Conservation (phyloP, 768 basidiomycete species). For the Xerocomellus intermedius region DNA sequence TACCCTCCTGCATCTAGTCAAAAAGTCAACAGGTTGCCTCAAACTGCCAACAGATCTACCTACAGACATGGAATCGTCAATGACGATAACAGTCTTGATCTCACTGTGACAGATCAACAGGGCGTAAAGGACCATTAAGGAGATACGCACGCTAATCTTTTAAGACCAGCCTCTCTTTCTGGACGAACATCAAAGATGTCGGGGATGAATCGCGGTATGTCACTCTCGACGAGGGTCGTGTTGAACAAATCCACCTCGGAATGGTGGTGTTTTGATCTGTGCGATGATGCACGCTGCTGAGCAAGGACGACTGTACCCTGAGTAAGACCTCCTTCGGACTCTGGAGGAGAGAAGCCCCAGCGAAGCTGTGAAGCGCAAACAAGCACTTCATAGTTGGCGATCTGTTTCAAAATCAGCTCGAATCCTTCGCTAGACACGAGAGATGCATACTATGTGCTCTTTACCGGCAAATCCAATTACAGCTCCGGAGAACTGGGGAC, state of each 20-base stretch:
- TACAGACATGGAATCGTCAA: conserved; percentile 43
- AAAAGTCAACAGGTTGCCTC: neutral
- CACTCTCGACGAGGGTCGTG: conserved; percentile 25
- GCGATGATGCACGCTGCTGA: conserved; percentile 11
- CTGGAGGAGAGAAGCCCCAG: conserved; percentile 29
- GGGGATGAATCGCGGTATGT: conserved; percentile 29
- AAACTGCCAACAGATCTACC: neutral
- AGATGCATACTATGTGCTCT: conserved; percentile 29
- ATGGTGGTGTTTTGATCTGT: neutral
- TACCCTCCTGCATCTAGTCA: conserved; percentile 39
- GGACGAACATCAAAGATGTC: conserved; percentile 2
- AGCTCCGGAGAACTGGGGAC: conserved; percentile 31
- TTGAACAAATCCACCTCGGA: conserved; percentile 23
- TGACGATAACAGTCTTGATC: conserved; percentile 41
- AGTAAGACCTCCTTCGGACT: conserved; percentile 9
- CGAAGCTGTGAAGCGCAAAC: conserved; percentile 36
- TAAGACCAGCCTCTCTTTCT: conserved; percentile 23
- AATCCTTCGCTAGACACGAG: neutral
- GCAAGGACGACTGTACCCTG: conserved; percentile 34
- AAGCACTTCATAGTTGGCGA: conserved; percentile 34
- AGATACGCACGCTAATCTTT: conserved; percentile 29
- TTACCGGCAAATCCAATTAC: conserved; percentile 34
- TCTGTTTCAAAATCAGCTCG: conserved; percentile 16
- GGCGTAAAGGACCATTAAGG: neutral
- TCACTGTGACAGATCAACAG: conserved; percentile 25